Evolutionary conservation across 2,329 filamentous ascomycete species (phyloP).

Genomic region (Xylariomycetidae sp.): DNA sequence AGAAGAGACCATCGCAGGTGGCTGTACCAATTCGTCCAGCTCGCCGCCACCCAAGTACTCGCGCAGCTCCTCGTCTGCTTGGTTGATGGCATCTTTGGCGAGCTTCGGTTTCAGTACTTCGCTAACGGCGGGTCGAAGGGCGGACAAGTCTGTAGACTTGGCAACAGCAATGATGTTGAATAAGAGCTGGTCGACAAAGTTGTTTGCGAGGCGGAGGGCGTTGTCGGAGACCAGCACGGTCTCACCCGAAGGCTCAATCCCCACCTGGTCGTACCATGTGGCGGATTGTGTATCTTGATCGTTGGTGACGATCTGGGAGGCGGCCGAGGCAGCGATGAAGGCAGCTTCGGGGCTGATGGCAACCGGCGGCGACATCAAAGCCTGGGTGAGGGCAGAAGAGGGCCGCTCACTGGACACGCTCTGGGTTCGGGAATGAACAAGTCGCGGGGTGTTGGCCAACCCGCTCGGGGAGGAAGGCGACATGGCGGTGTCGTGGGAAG

Average conservation of each 20-base stretch:
- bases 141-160: conserved; percentile 67
- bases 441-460: conserved; percentile 12
- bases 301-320: conserved; percentile 85
- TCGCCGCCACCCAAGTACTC: conserved; percentile 79
- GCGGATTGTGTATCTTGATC: conserved; percentile 72
- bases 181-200: conserved; percentile 87
- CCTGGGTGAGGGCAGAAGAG: conserved; percentile 48
- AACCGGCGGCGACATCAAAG: conserved; percentile 60
- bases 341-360: conserved; percentile 69
- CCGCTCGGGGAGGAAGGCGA: conserved; percentile 15
- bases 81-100: conserved; percentile 74
- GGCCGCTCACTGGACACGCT: conserved; percentile 68
- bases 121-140: conserved; percentile 73
- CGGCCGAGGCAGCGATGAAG: conserved; percentile 83
- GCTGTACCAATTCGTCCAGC: conserved; percentile 61
- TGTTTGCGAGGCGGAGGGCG: conserved; percentile 76
- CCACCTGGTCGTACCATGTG: conserved; percentile 63
- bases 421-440: conserved; percentile 42
- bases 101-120: conserved; percentile 87
- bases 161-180: conserved; percentile 82
- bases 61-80: conserved; percentile 78
- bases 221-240: conserved; percentile 66
- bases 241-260: conserved; percentile 58
- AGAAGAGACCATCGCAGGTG: conserved; percentile 43
- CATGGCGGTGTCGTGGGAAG: conserved; percentile 17